A percentile compares a stretch with the other conserved stretches of the same genome.
Evolutionary conservation across 1,284 basidiomycete genomes (phyloP).

Genomic region (Erythrobasidium hasegawianum): DNA sequence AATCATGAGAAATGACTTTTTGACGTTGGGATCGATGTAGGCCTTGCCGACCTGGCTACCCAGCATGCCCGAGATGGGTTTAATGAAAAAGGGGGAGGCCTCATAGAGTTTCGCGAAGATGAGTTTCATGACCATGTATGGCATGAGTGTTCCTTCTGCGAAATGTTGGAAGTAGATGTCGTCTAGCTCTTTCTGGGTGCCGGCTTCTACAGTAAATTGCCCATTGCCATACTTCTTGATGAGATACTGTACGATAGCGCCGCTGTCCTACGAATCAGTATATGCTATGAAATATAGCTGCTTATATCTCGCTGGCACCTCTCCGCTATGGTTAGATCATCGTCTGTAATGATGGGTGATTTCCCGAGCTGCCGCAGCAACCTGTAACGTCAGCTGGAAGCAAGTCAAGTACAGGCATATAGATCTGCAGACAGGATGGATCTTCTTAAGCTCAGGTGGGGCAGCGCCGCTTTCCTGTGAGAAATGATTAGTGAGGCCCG

Average conservation of each 20-base stretch:
- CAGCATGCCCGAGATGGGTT: slow-evolving; percentile 13
- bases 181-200: slow-evolving; percentile 20
- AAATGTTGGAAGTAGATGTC: slow-evolving; percentile 33
- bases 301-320: background rate
- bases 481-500: background rate
- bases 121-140: slow-evolving; percentile 27
- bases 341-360: slow-evolving; percentile 29
- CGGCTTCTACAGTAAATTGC: slow-evolving; percentile 13
- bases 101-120: slow-evolving; percentile 17
- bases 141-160: slow-evolving; percentile 31
- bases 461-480: slow-evolving; percentile 36
- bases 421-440: slow-evolving; percentile 37
- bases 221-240: slow-evolving; percentile 41
- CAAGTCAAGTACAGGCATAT: background rate
- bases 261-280: slow-evolving; percentile 27
- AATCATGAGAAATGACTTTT: slow-evolving; percentile 15
- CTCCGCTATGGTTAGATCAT: slow-evolving; percentile 22
- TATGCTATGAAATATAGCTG: too few species aligned
- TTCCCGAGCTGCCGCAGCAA: slow-evolving; percentile 10
- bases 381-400: too few species aligned
- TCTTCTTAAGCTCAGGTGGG: slow-evolving; percentile 33
- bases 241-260: slow-evolving; percentile 41
- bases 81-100: slow-evolving; percentile 26
- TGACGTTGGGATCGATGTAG: slow-evolving; percentile 26
- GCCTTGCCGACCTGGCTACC: background rate